Percentiles rank a stretch among this genome's conserved stretches.
These are phyloP conservation scores for Claviceps africana DNA, from an alignment of 2,329 filamentous ascomycete species.

Conservation along the genomic window DNA sequence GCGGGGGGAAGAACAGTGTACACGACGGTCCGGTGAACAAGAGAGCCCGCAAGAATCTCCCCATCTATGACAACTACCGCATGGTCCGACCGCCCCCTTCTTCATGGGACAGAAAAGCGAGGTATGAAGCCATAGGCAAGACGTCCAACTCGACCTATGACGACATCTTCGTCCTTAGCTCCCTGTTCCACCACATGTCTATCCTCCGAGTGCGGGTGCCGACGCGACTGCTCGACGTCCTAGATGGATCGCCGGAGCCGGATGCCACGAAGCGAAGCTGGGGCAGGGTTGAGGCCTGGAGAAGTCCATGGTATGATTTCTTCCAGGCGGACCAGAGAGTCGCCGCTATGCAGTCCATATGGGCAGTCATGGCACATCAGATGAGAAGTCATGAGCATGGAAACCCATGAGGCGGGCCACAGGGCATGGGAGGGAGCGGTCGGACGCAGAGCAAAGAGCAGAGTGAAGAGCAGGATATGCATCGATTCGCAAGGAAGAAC, in stretches of 20 bases:
- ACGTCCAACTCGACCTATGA: slow-evolving; percentile 34
- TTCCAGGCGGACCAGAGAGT: slow-evolving; percentile 40
- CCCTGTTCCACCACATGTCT: slow-evolving; percentile 47
- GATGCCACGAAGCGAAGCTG: slow-evolving; percentile 27
- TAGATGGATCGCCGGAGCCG: slow-evolving; percentile 31
- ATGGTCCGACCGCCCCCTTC: slow-evolving; percentile 43
- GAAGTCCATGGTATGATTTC: slow-evolving; percentile 48
- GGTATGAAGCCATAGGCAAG: slow-evolving; percentile 44
- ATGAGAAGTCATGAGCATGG: slow-evolving; percentile 31
- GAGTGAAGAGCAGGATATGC: slow-evolving; percentile 1
- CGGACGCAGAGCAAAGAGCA: not conserved
- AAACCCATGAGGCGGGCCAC: not conserved
- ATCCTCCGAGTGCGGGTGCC: slow-evolving; percentile 47
- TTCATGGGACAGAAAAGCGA: slow-evolving; percentile 46
- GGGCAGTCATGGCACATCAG: slow-evolving; percentile 46
- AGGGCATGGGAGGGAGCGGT: not conserved
- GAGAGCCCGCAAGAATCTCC: slow-evolving; percentile 39
- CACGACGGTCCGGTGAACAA: slow-evolving; percentile 20
- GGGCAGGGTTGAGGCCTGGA: slow-evolving; percentile 39
- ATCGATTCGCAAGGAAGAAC: not conserved
- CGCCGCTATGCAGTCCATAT: slow-evolving; percentile 41
- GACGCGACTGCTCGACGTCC: slow-evolving; percentile 33
- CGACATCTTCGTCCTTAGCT: slow-evolving; percentile 48
- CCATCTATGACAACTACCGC: slow-evolving; percentile 49
- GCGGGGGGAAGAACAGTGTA: slow-evolving; percentile 12